A percentile compares a stretch with the other conserved stretches of the same genome.
Evolutionary conservation across 2,329 filamentous ascomycete genomes (phyloP).

Genomic region (Chaetomiaceae sp.): DNA sequence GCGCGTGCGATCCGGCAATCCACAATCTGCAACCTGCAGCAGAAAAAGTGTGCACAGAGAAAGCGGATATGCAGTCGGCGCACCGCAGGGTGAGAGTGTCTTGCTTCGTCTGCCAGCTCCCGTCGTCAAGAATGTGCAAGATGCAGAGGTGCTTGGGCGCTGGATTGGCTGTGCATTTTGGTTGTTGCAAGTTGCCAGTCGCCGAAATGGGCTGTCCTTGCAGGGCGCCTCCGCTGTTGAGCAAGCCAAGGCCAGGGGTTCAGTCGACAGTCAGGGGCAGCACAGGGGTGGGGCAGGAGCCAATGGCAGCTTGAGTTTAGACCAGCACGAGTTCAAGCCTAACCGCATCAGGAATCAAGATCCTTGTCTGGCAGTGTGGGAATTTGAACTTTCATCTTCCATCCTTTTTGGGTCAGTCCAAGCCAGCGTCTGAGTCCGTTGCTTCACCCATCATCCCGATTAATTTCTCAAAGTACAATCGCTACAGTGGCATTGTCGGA

Average conservation of each 20-base stretch:
- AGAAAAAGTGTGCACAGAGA: not conserved
- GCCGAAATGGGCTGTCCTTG: slow-evolving; percentile 8
- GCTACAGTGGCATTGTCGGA: too few species aligned
- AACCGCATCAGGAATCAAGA: slow-evolving; percentile 2
- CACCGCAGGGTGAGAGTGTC: too few species aligned
- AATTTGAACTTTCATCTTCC: too few species aligned
- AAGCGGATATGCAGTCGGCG: not conserved
- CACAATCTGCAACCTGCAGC: not conserved
- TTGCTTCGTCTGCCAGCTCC: not conserved
- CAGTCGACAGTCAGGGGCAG: slow-evolving; percentile 14
- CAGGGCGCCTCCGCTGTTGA: slow-evolving; percentile 9
- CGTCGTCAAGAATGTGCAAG: not conserved
- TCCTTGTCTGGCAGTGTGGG: not conserved
- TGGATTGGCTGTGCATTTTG: slow-evolving; percentile 12
- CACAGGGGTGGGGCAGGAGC: slow-evolving; percentile 7
- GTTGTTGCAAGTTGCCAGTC: not conserved
- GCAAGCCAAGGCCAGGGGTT: slow-evolving; percentile 17
- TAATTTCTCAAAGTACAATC: too few species aligned
- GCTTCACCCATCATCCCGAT: slow-evolving; percentile 9
- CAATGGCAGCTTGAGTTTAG: slow-evolving; percentile 6
- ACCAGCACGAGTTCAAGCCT: slow-evolving; percentile 1
- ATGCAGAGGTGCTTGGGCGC: not conserved
- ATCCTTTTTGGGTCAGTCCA: too few species aligned
- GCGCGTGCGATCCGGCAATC: not conserved
- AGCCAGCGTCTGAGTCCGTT: not conserved